phyloP scores from a whole-genome alignment of 2,329 filamentous ascomycete species.

The Ilyonectria mors-panacis region DNA sequence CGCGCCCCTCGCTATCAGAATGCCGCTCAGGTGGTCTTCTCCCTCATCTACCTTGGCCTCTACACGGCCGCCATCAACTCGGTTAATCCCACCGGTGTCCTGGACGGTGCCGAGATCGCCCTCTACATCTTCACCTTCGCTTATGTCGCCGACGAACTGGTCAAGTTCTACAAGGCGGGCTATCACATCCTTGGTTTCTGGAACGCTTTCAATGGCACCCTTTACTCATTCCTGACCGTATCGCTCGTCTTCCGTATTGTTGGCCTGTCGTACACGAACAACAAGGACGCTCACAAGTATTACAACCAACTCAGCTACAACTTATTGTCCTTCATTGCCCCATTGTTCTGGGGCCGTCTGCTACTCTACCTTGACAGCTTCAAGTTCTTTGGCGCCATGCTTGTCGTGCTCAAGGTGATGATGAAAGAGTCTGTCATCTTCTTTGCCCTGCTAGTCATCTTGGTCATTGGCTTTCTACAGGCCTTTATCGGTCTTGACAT shows the following conservation, averaged over 20 bases:
- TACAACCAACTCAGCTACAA: constrained; percentile 93
- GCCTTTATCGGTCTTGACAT: constrained; percentile 94
- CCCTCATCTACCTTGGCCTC: constrained; percentile 84
- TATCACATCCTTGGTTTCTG: constrained; percentile 94
- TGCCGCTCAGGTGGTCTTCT: constrained; percentile 86
- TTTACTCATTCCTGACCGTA: constrained; percentile 84
- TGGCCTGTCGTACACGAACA: constrained; percentile 75
- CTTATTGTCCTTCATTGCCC: constrained; percentile 91
- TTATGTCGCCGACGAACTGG: constrained; percentile 88
- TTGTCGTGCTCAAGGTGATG: constrained; percentile 96
- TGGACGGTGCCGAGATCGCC: constrained; percentile 86
- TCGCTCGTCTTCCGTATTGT: constrained; percentile 86
- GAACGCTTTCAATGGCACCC: constrained; percentile 91
- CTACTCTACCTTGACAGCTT: constrained; percentile 93
- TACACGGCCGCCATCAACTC: constrained; percentile 96
- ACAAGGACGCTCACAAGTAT: constrained; percentile 62
- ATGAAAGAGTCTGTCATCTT: constrained; percentile 97
- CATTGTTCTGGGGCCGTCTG: constrained; percentile 96
- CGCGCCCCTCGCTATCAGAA: constrained; percentile 95
- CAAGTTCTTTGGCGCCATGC: constrained; percentile 98
- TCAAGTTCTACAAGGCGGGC: constrained; percentile 96
- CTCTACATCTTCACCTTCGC: constrained; percentile 94
- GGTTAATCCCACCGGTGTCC: constrained; percentile 85
- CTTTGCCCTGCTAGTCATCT: constrained; percentile 89
- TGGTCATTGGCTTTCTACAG: constrained; percentile 91